Conservation (phyloP, 2,329 filamentous ascomycete species). For the Claviceps digitariae region DNA sequence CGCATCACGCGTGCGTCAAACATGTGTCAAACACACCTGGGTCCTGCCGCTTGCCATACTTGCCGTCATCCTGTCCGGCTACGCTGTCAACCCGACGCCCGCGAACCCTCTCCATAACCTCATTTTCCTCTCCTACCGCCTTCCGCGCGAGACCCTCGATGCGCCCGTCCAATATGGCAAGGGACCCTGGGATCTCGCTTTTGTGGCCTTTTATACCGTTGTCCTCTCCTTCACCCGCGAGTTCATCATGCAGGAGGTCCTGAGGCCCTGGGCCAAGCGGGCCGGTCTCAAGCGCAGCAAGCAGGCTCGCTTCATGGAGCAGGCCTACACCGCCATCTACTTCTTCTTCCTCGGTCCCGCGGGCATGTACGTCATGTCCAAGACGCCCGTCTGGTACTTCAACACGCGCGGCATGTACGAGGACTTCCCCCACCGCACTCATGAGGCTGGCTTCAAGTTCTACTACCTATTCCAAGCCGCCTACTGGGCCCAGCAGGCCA, state of each 20-base stretch:
- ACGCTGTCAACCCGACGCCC: conserved; percentile 60
- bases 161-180: conserved; percentile 66
- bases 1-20: conserved; percentile 34
- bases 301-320: conserved; percentile 88
- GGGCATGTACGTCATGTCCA: conserved; percentile 81
- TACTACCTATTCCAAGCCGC: conserved; percentile 92
- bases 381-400: conserved; percentile 92
- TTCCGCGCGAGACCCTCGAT: conserved; percentile 34
- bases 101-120: conserved; percentile 69
- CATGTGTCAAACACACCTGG: conserved; percentile 47
- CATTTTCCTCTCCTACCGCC: conserved; percentile 80
- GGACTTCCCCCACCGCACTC: conserved; percentile 68
- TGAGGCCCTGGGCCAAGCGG: conserved; percentile 60
- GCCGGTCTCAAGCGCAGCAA: conserved; percentile 64
- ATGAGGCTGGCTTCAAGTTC: conserved; percentile 75
- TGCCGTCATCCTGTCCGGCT: conserved; percentile 48
- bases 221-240: conserved; percentile 89
- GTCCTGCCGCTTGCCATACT: conserved; percentile 56
- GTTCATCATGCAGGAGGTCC: conserved; percentile 85
- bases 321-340: conserved; percentile 88
- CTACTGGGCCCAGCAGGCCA: conserved; percentile 91
- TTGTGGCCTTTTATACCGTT: conserved; percentile 79
- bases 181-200: conserved; percentile 72
- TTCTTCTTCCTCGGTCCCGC: conserved; percentile 71
- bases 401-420: conserved; percentile 86